Evolutionary conservation across 2,329 filamentous ascomycete genomes (phyloP), one percentile per base, ranked within the genome.

Genomic region (Westerdykella aurantiaca): DNA sequence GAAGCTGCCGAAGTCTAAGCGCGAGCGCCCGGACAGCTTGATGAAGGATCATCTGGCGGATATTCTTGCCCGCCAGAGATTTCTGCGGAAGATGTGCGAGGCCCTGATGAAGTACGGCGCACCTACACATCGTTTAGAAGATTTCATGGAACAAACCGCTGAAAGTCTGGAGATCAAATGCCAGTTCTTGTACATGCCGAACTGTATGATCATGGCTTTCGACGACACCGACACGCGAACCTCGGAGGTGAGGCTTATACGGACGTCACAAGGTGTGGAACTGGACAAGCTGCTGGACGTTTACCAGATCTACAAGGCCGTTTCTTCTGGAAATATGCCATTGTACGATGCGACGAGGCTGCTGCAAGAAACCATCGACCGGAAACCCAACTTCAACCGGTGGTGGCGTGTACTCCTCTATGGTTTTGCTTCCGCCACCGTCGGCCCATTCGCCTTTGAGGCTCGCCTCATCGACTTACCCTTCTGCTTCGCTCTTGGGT

Each of bases 151-250:
- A 50, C 94, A 91, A 86, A 89, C 86, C 7, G 84, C 90, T 1
- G 79, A 86, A n/a, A 86, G 93, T 1, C 77, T 96, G 31, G 86
- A 90, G 65, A 90, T 95, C 13, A 86, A 95, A 52, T 85, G 85
- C 5, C 88, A 95, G 57, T 95, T 93, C 55, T 71, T 95, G 17
- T 96, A 95, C 62, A 80, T 95, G 23, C 89, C 90, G 0, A 87
- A 87, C 0, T 94, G 87, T 60, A 96, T 96, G 90, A 86, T 96
- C 44, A 85, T 95, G 60, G 91, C 88, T 4, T 95, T 96, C 59
- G 89, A 81, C 58, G 86, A 91, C 65, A 68, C 71, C 5, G 69
- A 75, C 0, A 87, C 85, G 0, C 85, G 89, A 58, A 89, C 86
- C 0, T 84, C 84, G n/a, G 85, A 88, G 60, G 85, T 89, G 49